phyloP scores from a whole-genome alignment of 768 basidiomycete genomes.

The Rhodotorula graminis region DNA sequence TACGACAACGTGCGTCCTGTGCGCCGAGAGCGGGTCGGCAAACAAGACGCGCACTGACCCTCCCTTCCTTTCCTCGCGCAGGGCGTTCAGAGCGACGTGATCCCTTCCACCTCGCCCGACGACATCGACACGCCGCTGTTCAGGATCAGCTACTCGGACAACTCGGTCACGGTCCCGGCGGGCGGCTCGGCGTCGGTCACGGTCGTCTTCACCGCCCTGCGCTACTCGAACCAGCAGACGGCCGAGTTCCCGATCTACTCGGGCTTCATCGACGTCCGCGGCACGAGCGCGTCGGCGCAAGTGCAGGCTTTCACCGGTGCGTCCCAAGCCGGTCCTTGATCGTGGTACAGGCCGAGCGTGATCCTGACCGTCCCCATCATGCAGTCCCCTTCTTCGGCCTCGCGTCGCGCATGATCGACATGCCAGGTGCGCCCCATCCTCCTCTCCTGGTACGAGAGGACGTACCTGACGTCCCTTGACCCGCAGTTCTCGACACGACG shows the following conservation, averaged over 20 bases:
- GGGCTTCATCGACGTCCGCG: conserved; percentile 45
- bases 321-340: too few species aligned
- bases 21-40: too few species aligned
- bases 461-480: too few species aligned
- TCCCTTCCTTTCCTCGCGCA: background rate
- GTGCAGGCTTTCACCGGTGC: background rate
- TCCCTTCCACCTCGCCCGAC: conserved; percentile 7
- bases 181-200: conserved; percentile 41
- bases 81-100: background rate
- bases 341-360: background rate
- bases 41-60: too few species aligned
- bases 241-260: conserved; percentile 46
- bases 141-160: conserved; percentile 4
- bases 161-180: conserved; percentile 49
- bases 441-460: too few species aligned
- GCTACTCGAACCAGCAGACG: conserved; percentile 41
- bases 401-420: conserved; percentile 51
- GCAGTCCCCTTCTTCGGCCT: conserved; percentile 54
- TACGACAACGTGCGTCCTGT: conserved; percentile 2
- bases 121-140: background rate
- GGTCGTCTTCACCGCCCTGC: conserved; percentile 43
- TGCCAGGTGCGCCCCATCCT: conserved; percentile 42
- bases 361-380: background rate
- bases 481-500: conserved; percentile 54
- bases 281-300: conserved; percentile 27